Evolutionary conservation across 225 moss, liverwort and hornwort species (phyloP), one percentile per base, ranked within the genome.

Genomic region (Thuidium tamariscinum): DNA sequence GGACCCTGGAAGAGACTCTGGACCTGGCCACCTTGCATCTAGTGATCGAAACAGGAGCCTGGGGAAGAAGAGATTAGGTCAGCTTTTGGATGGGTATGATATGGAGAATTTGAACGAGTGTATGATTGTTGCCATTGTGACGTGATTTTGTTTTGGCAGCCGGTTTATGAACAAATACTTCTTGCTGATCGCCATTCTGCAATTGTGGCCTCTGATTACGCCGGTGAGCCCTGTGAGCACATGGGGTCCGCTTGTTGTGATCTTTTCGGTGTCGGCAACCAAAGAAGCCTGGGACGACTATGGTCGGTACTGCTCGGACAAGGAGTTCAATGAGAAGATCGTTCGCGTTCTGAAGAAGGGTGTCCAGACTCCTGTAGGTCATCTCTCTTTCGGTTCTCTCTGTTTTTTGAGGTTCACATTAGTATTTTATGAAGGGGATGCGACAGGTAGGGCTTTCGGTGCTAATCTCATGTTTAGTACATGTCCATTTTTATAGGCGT

Each of bases 141-240:
- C 55, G 16, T 75, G 77, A 39, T 37, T 71, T 76, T 84, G 56
- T 87, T 86, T 66, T 67, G 82, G 92, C 97, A 97, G 97, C 90
- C 99, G 99, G 85, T 99, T 99, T 86, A 99, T 99, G 99, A 99
- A 99, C 89, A 95, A 97, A 69, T 99, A 99, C 65, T 99, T 99
- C 80, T 91, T 99, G 89, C 85, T 99, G 83, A 99, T 99, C 83
- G 99, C 99, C 56, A 91, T 94, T 81, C 88, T 99, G 46, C 99
- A 99, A 88, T 82, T 99, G 88, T 99, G 99, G 99, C 99, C 99
- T 49, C 92, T 96, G 59, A 99, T 99, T 36, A 99, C 99, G 77
- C 99, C 99, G 46, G 99, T 99, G 88, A 99, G 90, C 92, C 99
- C 99, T 59, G 95, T 90, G 73, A 99, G 99, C 93, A 99, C 99